phyloP scores from a whole-genome alignment of 2,329 filamentous ascomycete species.

The Alternaria burnsii region DNA sequence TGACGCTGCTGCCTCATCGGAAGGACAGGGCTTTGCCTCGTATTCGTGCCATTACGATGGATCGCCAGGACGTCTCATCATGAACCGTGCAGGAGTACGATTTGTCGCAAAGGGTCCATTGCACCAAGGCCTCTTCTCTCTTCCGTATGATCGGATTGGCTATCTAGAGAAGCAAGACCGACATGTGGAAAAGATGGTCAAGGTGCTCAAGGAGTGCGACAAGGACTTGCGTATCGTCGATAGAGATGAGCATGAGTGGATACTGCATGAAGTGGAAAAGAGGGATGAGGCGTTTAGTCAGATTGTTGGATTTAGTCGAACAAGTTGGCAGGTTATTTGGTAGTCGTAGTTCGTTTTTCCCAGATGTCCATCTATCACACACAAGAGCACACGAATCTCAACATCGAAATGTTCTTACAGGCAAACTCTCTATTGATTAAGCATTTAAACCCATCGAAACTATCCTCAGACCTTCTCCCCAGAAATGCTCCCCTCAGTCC shows the following conservation, averaged over 20 bases:
- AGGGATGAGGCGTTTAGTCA: conserved; percentile 44
- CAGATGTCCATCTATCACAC: neutral
- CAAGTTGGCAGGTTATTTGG: conserved; percentile 44
- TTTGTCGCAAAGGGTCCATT: conserved; percentile 25
- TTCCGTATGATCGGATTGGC: conserved; percentile 28
- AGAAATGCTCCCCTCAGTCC: neutral
- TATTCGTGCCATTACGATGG: conserved; percentile 30
- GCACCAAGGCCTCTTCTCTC: conserved; percentile 20
- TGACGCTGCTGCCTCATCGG: no score
- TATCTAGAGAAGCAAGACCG: conserved; percentile 39
- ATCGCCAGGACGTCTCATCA: conserved; percentile 25
- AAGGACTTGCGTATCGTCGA: conserved; percentile 32
- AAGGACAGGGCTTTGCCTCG: conserved; percentile 25
- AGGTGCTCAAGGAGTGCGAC: conserved; percentile 25
- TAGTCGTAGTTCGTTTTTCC: conserved; percentile 6
- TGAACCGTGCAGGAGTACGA: conserved; percentile 27
- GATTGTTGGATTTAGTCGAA: conserved; percentile 41
- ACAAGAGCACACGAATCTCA: neutral
- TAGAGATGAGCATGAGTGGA: conserved; percentile 17
- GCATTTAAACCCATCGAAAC: neutral
- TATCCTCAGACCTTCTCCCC: neutral
- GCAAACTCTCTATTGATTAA: no score
- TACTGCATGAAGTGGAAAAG: conserved; percentile 31
- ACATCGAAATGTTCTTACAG: neutral
- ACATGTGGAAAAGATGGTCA: conserved; percentile 25